Conservation (phyloP, 257 asterid genomes). For the Gentiana dahurica region DNA sequence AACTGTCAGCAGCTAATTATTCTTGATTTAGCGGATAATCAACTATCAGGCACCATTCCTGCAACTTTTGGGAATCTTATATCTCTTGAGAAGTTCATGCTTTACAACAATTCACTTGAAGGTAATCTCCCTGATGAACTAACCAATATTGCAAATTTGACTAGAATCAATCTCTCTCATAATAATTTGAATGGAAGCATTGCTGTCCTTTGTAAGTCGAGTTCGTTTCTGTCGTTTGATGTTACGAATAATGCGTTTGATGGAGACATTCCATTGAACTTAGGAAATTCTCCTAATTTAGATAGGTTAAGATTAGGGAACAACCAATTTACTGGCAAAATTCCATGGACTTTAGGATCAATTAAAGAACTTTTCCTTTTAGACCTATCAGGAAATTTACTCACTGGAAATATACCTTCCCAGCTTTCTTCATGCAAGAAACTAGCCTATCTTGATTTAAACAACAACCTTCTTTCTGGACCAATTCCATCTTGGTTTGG, state of each 20-base stretch:
- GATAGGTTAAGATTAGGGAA: slow-evolving; percentile 71
- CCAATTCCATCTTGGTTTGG: slow-evolving; percentile 76
- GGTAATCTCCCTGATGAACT: slow-evolving; percentile 66
- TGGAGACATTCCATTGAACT: slow-evolving; percentile 49
- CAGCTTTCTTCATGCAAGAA: slow-evolving; percentile 64
- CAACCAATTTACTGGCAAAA: slow-evolving; percentile 54
- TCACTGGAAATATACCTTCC: slow-evolving; percentile 52
- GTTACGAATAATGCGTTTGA: slow-evolving; percentile 64
- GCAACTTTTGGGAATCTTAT: slow-evolving; percentile 47
- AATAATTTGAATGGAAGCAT: slow-evolving; percentile 67
- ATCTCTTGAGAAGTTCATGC: slow-evolving; percentile 66
- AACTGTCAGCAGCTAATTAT: slow-evolving; percentile 44
- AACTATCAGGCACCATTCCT: slow-evolving; percentile 60
- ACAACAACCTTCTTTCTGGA: slow-evolving; percentile 59
- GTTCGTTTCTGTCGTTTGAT: slow-evolving; percentile 60
- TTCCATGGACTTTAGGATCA: slow-evolving; percentile 66
- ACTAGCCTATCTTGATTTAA: slow-evolving; percentile 71
- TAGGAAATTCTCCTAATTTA: slow-evolving; percentile 61
- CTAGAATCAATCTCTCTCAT: slow-evolving; percentile 69
- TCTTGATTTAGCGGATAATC: slow-evolving; percentile 84
- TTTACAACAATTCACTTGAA: slow-evolving; percentile 70
- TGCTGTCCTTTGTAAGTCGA: slow-evolving; percentile 59
- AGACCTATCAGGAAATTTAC: slow-evolving; percentile 65
- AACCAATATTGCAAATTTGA: slow-evolving; percentile 38
- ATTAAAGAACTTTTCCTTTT: slow-evolving; percentile 45